Evolutionary conservation across 352 stramenopile genomes (phyloP).

Genomic region (Phytophthora rubi): DNA sequence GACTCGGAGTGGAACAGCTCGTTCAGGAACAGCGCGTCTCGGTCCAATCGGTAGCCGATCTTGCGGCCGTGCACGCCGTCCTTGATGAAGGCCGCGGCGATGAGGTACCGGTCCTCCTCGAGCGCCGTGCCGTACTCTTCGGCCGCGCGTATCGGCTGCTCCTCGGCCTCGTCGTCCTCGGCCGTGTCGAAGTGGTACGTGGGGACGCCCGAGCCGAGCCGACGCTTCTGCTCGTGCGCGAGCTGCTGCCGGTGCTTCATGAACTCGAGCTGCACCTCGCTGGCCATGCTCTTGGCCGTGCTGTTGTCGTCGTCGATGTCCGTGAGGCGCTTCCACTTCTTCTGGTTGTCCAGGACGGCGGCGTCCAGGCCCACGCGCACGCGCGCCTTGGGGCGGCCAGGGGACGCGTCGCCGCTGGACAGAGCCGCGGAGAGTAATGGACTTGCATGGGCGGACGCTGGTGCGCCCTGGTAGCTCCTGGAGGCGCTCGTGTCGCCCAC

Average conservation of each 20-base stretch:
- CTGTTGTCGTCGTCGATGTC: constrained; percentile 83
- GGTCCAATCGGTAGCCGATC: constrained; percentile 81
- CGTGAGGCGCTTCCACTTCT: constrained; percentile 82
- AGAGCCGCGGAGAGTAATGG: not conserved
- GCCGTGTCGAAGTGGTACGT: constrained; percentile 46
- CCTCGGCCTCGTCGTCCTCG: constrained; percentile 20
- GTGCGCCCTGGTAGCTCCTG: constrained; percentile 17
- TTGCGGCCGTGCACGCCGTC: constrained; percentile 87
- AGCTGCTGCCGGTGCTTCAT: constrained; percentile 62
- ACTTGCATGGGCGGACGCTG: not conserved
- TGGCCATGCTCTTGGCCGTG: constrained; percentile 86
- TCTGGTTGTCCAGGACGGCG: constrained; percentile 76
- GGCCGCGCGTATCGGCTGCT: constrained; percentile 39
- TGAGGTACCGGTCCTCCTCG: constrained; percentile 75
- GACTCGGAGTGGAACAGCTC: constrained; percentile 77
- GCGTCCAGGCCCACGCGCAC: constrained; percentile 70
- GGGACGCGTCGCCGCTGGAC: constrained; percentile 8
- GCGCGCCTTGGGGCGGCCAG: constrained; percentile 23
- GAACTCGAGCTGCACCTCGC: constrained; percentile 78
- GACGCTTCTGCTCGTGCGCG: constrained; percentile 47
- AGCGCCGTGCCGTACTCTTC: constrained; percentile 41
- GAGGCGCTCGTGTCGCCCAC: constrained; percentile 16
- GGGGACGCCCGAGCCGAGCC: constrained; percentile 41
- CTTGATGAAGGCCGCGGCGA: constrained; percentile 80
- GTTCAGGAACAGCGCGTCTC: constrained; percentile 69